A percentile compares a stretch with the other conserved stretches of the same genome.
Conservation (phyloP, 2,329 filamentous ascomycete genomes). For the Aspergillus phoenicis region DNA sequence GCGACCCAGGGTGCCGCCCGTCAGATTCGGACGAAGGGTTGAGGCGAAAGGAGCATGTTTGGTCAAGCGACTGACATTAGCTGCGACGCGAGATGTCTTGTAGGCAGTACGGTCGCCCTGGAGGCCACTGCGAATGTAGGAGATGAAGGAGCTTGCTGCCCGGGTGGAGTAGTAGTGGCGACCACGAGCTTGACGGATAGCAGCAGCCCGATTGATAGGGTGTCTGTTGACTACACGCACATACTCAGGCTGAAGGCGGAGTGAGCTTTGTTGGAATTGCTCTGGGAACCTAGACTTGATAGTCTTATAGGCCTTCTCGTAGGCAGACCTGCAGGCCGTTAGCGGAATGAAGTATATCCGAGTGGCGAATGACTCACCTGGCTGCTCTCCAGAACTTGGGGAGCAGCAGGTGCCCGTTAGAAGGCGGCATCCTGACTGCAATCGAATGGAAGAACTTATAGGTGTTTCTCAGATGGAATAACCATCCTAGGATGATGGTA, state of each 20-base stretch:
- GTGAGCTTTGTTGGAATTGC: conserved; percentile 39
- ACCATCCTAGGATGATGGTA: conserved; percentile 23
- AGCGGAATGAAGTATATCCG: conserved; percentile 22
- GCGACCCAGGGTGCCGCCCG: conserved; percentile 79
- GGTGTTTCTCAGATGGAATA: conserved; percentile 18
- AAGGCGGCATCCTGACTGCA: conserved; percentile 47
- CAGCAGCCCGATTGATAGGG: conserved; percentile 63
- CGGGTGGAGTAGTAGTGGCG: conserved; percentile 67
- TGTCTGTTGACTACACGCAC: conserved; percentile 60
- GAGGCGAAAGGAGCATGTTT: conserved; percentile 83
- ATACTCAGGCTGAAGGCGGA: conserved; percentile 62
- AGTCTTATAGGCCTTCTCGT: conserved; percentile 49
- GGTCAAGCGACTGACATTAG: conserved; percentile 64
- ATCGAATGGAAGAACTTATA: conserved; percentile 7
- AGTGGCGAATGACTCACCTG: conserved; percentile 39
- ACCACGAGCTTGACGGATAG: conserved; percentile 65
- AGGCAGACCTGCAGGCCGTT: conserved; percentile 46
- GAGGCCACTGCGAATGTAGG: conserved; percentile 45
- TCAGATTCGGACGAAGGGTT: conserved; percentile 87
- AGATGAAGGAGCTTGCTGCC: conserved; percentile 52
- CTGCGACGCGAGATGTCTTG: conserved; percentile 59
- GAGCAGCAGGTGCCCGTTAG: conserved; percentile 53
- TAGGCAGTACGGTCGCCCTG: conserved; percentile 56
- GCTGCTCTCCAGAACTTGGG: conserved; percentile 53
- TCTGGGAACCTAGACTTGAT: conserved; percentile 48